These are phyloP conservation scores for Xylaria nigripes DNA, from an alignment of 495 filamentous ascomycete species.

Conservation along the genomic window DNA sequence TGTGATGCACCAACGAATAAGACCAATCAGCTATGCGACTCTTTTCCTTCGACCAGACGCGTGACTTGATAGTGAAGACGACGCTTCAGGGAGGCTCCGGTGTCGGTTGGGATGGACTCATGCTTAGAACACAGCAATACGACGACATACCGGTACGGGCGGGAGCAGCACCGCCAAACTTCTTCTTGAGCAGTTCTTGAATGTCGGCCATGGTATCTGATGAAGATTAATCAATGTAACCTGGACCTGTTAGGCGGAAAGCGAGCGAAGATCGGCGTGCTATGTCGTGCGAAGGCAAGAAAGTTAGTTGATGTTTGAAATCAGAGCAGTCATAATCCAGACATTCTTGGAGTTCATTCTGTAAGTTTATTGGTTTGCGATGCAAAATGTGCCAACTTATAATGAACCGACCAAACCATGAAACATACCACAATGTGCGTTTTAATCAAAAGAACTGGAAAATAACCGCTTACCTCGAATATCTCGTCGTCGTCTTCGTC, in stretches of 20 bases:
- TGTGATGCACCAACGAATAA: conserved; percentile 11
- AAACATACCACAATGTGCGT: background rate
- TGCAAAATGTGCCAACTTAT: background rate
- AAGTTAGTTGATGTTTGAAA: background rate
- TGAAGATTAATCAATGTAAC: background rate
- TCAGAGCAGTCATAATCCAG: too few species aligned
- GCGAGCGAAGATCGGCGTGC: background rate
- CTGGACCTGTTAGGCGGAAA: conserved; percentile 4
- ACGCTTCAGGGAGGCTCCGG: background rate
- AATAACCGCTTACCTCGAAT: conserved; percentile 10
- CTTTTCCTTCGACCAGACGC: background rate
- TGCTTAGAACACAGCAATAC: background rate
- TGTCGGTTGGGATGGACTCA: conserved; percentile 1
- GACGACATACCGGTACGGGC: conserved; percentile 61
- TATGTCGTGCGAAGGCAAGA: background rate
- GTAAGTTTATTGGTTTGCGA: too few species aligned
- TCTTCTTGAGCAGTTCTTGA: conserved; percentile 59
- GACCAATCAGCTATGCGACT: conserved; percentile 8
- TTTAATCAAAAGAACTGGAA: background rate
- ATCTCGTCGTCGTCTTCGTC: conserved; percentile 5
- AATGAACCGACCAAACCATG: background rate
- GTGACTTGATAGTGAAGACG: background rate
- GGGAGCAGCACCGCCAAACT: conserved; percentile 61
- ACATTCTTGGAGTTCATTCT: too few species aligned
- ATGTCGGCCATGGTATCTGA: conserved; percentile 55